Conservation (phyloP, 1,284 basidiomycete species). For the Malassezia restricta region DNA sequence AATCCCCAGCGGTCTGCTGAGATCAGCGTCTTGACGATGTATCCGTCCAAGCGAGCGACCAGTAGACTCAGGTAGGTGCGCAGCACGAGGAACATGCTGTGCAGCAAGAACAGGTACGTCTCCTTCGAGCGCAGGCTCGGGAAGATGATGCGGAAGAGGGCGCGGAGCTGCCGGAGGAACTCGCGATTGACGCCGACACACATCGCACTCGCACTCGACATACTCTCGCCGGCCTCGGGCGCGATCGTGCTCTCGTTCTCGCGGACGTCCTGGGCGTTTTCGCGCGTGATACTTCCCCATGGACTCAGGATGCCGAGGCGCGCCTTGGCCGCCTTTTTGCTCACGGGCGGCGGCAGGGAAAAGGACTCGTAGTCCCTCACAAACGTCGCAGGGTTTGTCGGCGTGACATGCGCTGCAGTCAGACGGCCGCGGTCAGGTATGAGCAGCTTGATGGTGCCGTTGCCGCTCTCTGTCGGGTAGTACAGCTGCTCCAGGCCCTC, state of each 20-base stretch:
- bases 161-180: conserved; percentile 56
- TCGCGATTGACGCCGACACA: conserved; percentile 56
- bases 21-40: conserved; percentile 76
- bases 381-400: conserved; percentile 43
- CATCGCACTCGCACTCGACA: conserved; percentile 30
- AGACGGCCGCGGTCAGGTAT: conserved; percentile 37
- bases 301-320: conserved; percentile 4
- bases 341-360: conserved; percentile 29
- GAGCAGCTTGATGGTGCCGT: conserved; percentile 31
- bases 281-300: conserved; percentile 17
- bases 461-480: conserved; percentile 19
- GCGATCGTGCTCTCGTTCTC: conserved; percentile 25
- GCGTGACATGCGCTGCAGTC: conserved; percentile 44
- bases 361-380: conserved; percentile 38
- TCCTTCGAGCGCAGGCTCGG: conserved; percentile 53
- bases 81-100: conserved; percentile 75
- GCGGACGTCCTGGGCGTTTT: conserved; percentile 12
- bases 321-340: conserved; percentile 9
- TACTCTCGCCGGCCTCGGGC: conserved; percentile 12
- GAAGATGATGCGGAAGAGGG: conserved; percentile 42
- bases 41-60: conserved; percentile 78
- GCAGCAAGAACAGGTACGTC: conserved; percentile 61
- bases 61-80: conserved; percentile 61
- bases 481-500: conserved; percentile 40
- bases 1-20: conserved; percentile 78